phyloP scores from a whole-genome alignment of 345 rosid genomes.

The Acer campestre region DNA sequence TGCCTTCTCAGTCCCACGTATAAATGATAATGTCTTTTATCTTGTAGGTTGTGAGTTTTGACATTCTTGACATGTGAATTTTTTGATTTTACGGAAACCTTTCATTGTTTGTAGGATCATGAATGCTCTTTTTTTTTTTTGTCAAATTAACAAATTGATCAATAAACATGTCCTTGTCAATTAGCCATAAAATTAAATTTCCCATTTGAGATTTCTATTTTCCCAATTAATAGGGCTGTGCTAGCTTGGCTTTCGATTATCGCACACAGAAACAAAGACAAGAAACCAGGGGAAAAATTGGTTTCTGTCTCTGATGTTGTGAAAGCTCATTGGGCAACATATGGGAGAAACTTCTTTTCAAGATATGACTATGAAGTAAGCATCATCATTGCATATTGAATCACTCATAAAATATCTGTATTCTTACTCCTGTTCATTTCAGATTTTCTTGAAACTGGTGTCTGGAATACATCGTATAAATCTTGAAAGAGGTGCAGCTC shows the following conservation, averaged over 20 bases:
- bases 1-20: not conserved
- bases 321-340: slow-evolving; percentile 90
- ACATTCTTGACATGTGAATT: not conserved
- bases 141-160: not conserved
- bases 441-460: slow-evolving; percentile 1
- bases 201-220: not conserved
- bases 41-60: too few species aligned
- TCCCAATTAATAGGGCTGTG: slow-evolving; percentile 68
- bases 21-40: not conserved
- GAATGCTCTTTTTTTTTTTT: not conserved
- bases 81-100: slow-evolving; percentile 1
- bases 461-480: slow-evolving; percentile 10
- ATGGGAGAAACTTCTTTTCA: slow-evolving; percentile 90
- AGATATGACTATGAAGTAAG: slow-evolving; percentile 96
- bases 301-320: slow-evolving; percentile 82
- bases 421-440: not conserved
- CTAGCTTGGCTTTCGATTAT: slow-evolving; percentile 93
- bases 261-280: slow-evolving; percentile 78
- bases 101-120: not conserved
- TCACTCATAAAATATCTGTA: not conserved
- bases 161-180: not conserved
- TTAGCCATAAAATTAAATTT: not conserved
- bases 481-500: slow-evolving; percentile 16
- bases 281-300: slow-evolving; percentile 73
- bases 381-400: slow-evolving; percentile 3